phyloP scores from a whole-genome alignment of 1,284 basidiomycete species.

The Laetiporus sulphureus region DNA sequence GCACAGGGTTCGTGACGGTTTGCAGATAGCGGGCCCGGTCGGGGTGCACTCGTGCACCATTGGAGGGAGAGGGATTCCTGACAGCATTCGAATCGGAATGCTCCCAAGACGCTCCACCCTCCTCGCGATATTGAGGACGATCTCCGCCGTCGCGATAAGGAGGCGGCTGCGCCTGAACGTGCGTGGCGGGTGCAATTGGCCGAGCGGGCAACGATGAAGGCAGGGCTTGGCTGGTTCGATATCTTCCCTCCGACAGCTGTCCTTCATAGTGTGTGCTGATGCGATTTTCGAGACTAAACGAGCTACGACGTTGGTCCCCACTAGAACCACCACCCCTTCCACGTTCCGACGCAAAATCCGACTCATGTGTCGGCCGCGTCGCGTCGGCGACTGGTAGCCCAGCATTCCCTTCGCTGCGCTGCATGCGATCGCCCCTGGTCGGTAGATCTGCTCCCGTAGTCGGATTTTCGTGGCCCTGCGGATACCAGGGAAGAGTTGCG shows the following conservation, averaged over 20 bases:
- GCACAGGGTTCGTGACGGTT: not conserved
- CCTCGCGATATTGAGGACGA: no score
- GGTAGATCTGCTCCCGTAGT: no score
- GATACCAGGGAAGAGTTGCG: not conserved
- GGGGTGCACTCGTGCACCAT: slow-evolving; percentile 11
- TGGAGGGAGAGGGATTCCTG: slow-evolving; percentile 2
- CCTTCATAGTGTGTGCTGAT: slow-evolving; percentile 1
- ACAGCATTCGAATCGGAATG: not conserved
- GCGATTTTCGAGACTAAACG: slow-evolving; percentile 10
- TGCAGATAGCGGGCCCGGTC: slow-evolving; percentile 13
- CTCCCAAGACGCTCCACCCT: no score
- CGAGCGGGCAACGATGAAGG: slow-evolving; percentile 5
- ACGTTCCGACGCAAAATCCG: slow-evolving; percentile 4
- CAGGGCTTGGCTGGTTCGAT: not conserved
- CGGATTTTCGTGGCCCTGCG: no score
- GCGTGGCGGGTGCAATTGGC: slow-evolving; percentile 1
- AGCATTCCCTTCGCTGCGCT: no score
- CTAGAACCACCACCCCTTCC: not conserved
- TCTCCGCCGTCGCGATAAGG: slow-evolving; percentile 3
- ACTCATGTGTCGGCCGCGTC: not conserved
- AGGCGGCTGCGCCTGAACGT: slow-evolving; percentile 4
- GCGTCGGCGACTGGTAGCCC: not conserved
- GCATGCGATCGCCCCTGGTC: no score
- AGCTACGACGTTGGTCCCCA: slow-evolving; percentile 3
- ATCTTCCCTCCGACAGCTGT: not conserved